Evolutionary conservation across 2,329 filamentous ascomycete species (phyloP).

Genomic region (Aspergillus alliaceus): DNA sequence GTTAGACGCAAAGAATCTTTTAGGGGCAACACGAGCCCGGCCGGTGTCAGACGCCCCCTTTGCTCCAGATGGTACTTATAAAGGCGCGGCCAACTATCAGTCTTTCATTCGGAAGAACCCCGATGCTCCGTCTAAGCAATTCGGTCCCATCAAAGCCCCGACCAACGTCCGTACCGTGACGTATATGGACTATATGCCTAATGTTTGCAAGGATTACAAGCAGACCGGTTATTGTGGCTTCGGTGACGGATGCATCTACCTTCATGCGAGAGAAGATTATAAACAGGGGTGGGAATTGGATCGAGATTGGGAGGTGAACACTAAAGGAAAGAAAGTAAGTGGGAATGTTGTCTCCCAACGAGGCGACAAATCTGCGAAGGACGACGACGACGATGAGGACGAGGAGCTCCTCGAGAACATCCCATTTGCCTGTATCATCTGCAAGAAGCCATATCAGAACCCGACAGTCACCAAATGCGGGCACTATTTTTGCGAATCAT

Average conservation of each 20-base stretch:
- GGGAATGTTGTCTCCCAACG: constrained; percentile 52
- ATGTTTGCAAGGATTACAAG: constrained; percentile 95
- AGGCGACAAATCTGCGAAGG: constrained; percentile 41
- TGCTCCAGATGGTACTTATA: constrained; percentile 68
- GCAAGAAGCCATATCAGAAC: constrained; percentile 72
- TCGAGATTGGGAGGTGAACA: constrained; percentile 84
- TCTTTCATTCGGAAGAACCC: constrained; percentile 80
- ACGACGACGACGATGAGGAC: constrained; percentile 59
- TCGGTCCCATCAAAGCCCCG: constrained; percentile 82
- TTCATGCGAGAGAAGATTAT: constrained; percentile 63
- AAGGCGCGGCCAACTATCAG: constrained; percentile 69
- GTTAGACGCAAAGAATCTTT: constrained; percentile 49
- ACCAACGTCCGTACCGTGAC: constrained; percentile 91
- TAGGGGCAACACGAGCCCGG: constrained; percentile 31
- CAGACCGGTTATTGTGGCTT: constrained; percentile 65
- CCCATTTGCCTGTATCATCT: constrained; percentile 87
- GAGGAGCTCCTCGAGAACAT: constrained; percentile 77
- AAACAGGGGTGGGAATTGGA: constrained; percentile 96
- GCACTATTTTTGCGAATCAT: constrained; percentile 93
- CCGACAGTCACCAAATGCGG: constrained; percentile 88
- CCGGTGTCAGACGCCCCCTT: constrained; percentile 13
- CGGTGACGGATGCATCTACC: constrained; percentile 75
- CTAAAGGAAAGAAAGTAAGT: constrained; percentile 54
- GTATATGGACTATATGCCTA: constrained; percentile 84
- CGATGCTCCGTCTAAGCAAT: constrained; percentile 65